These are phyloP conservation scores for Diaporthe destruens DNA, from an alignment of 2,329 filamentous ascomycete species.

Conservation along the genomic window DNA sequence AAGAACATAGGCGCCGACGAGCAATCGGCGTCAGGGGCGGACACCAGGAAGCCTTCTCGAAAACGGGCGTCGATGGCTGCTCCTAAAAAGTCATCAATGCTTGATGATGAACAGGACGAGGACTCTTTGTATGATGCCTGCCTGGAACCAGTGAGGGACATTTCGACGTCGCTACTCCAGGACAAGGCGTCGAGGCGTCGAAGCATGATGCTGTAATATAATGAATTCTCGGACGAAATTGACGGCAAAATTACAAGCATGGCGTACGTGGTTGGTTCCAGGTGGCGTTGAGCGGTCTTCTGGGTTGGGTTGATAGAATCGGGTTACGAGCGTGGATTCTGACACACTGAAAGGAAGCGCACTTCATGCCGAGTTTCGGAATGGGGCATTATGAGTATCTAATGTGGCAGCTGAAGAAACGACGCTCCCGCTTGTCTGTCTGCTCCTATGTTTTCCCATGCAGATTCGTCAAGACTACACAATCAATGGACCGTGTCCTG, in stretches of 20 bases:
- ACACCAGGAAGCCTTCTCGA: conserved; percentile 45
- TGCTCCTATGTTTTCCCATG: background rate
- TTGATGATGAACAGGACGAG: conserved; percentile 49
- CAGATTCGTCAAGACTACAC: background rate
- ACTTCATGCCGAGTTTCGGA: conserved; percentile 15
- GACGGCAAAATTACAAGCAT: conserved; percentile 9
- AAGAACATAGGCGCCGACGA: conserved; percentile 35
- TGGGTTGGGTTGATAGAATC: background rate
- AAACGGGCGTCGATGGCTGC: conserved; percentile 60
- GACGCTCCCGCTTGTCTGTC: background rate
- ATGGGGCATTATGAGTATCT: conserved; percentile 35
- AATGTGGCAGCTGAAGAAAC: conserved; percentile 26
- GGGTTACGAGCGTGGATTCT: conserved; percentile 38
- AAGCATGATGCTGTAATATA: conserved; percentile 66
- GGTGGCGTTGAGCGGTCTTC: conserved; percentile 5
- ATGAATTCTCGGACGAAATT: conserved; percentile 51
- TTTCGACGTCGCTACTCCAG: conserved; percentile 39
- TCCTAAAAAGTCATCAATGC: conserved; percentile 51
- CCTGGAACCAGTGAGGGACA: conserved; percentile 46
- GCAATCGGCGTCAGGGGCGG: conserved; percentile 42
- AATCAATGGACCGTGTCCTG: background rate
- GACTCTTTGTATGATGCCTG: conserved; percentile 47
- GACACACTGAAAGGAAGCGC: conserved; percentile 34
- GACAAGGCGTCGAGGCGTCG: conserved; percentile 61
- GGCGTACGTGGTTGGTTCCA: conserved; percentile 18